Conservation (phyloP, 2,329 filamentous ascomycete genomes). For the Elsinoe arachidis region DNA sequence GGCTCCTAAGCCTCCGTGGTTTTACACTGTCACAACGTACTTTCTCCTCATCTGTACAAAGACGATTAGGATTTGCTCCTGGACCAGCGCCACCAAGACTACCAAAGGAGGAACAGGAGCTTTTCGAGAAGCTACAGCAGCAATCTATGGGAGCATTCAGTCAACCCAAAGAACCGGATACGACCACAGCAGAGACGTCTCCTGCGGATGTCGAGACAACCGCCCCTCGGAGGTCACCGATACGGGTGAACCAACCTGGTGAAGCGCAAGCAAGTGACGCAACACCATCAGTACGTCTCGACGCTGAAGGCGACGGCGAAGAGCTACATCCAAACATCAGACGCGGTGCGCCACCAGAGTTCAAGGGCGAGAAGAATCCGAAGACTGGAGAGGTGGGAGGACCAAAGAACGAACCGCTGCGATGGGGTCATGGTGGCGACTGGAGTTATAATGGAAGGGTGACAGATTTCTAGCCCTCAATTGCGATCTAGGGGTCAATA, state of each 20-base stretch:
- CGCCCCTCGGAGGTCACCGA: constrained; percentile 28
- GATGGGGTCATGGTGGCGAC: constrained; percentile 69
- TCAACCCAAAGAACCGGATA: constrained; percentile 29
- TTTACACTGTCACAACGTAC: constrained; percentile 14
- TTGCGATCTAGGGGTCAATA: no score
- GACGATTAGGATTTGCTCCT: constrained; percentile 26
- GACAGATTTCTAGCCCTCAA: constrained; percentile 63
- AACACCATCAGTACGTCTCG: constrained; percentile 34
- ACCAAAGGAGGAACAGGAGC: constrained; percentile 77
- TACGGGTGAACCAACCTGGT: constrained; percentile 23
- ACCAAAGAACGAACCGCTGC: constrained; percentile 90
- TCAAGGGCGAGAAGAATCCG: constrained; percentile 84
- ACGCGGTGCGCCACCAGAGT: constrained; percentile 77
- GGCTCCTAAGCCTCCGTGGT: constrained; percentile 12
- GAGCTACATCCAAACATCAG: constrained; percentile 63
- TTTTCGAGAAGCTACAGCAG: constrained; percentile 79
- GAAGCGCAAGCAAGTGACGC: constrained; percentile 27
- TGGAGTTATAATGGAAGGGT: constrained; percentile 96
- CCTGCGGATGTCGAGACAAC: constrained; percentile 20
- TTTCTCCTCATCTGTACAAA: constrained; percentile 38
- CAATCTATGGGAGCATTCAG: constrained; percentile 68
- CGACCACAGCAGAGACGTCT: constrained; percentile 20
- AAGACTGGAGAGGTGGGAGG: constrained; percentile 92
- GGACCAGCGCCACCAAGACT: constrained; percentile 74
- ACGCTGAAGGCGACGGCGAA: constrained; percentile 51